Conservation (phyloP, 1,139 yeast genomes). For the Torulaspora globosa region DNA sequence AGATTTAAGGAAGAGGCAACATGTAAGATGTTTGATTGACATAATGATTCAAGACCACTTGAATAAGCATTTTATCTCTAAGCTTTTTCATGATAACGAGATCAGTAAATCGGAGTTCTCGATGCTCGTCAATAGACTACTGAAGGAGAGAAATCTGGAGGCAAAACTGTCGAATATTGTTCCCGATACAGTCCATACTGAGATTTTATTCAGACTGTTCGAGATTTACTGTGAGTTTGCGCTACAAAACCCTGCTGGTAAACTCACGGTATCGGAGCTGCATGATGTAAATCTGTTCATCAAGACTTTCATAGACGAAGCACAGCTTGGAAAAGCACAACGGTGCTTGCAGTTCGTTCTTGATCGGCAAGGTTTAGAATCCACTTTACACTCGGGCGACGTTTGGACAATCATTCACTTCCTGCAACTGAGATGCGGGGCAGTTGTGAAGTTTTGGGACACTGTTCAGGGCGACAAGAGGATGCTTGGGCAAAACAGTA, state of each 20-base stretch:
- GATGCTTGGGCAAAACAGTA: conserved; percentile 11
- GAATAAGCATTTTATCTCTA: conserved; percentile 5
- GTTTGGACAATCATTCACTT: conserved; percentile 21
- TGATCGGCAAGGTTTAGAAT: conserved; percentile 12
- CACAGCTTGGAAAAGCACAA: conserved; percentile 29
- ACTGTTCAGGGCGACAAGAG: conserved; percentile 3
- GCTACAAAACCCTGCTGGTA: conserved; percentile 4
- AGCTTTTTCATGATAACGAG: conserved; percentile 9
- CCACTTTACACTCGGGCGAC: conserved; percentile 20
- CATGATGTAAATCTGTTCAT: conserved; percentile 29
- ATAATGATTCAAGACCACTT: conserved; percentile 13
- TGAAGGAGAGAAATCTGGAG: conserved; percentile 8
- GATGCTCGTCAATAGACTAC: conserved; percentile 16
- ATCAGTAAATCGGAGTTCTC: conserved; percentile 17
- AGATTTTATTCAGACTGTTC: conserved; percentile 16
- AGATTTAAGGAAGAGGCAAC: conserved; percentile 10
- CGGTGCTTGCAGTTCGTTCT: conserved; percentile 23
- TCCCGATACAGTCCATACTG: conserved; percentile 17
- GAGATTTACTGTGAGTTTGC: conserved; percentile 17
- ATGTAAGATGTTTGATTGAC: conserved; percentile 13
- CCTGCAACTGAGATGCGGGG: conserved; percentile 29
- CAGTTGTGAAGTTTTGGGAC: conserved; percentile 23
- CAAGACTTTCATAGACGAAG: conserved; percentile 21
- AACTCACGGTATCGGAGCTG: conserved; percentile 16
- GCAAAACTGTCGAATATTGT: conserved; percentile 11